Conservation (phyloP, 2,329 filamentous ascomycete genomes). For the Microsporum canis region DNA sequence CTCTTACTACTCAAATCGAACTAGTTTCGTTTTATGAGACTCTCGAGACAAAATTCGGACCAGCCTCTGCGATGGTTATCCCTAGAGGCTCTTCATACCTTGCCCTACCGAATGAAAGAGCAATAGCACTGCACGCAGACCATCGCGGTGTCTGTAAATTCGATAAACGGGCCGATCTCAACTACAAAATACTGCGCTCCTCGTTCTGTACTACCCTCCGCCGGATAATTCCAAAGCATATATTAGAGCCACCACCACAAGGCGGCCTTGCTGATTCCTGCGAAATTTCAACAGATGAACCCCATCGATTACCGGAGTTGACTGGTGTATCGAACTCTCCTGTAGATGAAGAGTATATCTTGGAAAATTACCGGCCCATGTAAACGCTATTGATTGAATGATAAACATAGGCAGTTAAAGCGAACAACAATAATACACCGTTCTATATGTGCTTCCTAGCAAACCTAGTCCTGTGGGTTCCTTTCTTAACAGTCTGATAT, state of each 20-base stretch:
- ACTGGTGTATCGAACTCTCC: constrained; percentile 14
- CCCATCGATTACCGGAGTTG: neutral
- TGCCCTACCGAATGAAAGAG: neutral
- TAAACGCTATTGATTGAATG: constrained; percentile 16
- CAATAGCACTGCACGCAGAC: neutral
- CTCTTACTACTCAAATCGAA: neutral
- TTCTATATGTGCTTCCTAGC: too few species aligned
- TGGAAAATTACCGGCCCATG: constrained; percentile 23
- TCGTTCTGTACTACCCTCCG: constrained; percentile 23
- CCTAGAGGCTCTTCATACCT: neutral
- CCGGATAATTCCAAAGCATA: constrained; percentile 13
- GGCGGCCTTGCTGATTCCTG: neutral
- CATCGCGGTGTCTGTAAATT: neutral
- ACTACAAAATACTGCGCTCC: constrained; percentile 26
- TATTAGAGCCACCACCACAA: neutral
- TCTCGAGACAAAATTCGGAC: neutral
- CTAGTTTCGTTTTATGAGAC: neutral
- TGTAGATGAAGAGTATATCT: constrained; percentile 18
- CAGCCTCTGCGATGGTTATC: neutral
- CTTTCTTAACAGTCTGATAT: too few species aligned
- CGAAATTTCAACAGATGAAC: neutral
- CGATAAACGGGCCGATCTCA: constrained; percentile 18
- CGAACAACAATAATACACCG: neutral
- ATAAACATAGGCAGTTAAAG: neutral
- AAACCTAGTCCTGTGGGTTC: too few species aligned